Evolutionary conservation across 352 stramenopile species (phyloP), one percentile per base, ranked within the genome.

Genomic region (Pythium diclinum): DNA sequence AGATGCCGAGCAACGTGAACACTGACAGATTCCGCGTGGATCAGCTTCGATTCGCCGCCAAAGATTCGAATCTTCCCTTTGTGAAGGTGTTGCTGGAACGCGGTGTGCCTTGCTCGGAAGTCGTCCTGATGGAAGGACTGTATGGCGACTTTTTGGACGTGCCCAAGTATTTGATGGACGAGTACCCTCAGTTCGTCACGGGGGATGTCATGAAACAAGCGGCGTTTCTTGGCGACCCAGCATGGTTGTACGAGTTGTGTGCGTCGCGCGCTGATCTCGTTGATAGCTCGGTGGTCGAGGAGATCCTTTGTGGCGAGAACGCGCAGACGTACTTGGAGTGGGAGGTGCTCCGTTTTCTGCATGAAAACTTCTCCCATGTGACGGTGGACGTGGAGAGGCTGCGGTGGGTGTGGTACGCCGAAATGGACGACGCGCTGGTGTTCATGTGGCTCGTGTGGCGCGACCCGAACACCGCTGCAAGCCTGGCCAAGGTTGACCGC

Each of bases 41-140:
- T 21, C 3, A 11, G 16, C 40, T 47, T 14, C 14, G 21, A 21
- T 3, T 8, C 14, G 40, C 40, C 8, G 40, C 40, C 0, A 23
- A 47, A 47, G 16, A 21, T 2, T 47, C 40, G 40, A 47, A 47
- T 17, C 10, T 32, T 5, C 17, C 46, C 5, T 28, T 17, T 17
- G 19, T 52, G 46, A 28, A 52, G 46, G n/a, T 9, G 46, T 11
- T 52, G 46, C 46, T 52, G 46, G 46, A 52, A 6, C 46, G n/a
- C 19, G 46, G 46, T 17, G 46, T 52, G 19, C 46, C 46, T 6
- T 52, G 46, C 21, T 17, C 46, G 17, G 1, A 16, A 6, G 19
- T 13, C 2, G 46, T 52, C 6, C 10, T 52, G 14, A 30, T 7
- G 6, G 19, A 28, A 6, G 46, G 19, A 6, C 7, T 52, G n/a